Evolutionary conservation across 306 rosid species (phyloP), one percentile per base, ranked within the genome.

Genomic region (Lupinus albus): DNA sequence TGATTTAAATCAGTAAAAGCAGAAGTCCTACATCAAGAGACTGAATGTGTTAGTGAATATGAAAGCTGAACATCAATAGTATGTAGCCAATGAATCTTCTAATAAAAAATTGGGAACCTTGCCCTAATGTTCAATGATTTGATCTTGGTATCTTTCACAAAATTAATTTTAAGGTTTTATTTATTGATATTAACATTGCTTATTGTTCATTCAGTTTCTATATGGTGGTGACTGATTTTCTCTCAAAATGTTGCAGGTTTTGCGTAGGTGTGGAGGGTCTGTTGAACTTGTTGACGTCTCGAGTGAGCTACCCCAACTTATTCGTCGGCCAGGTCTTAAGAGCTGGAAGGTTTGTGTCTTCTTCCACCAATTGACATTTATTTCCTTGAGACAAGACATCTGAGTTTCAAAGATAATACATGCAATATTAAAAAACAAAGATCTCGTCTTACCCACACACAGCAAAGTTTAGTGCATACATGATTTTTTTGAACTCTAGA

Each of bases 201-300:
- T 21, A 11, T 33, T 30, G 13, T 11, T 8, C 36, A 20, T 17
- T 38, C 8, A 1, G 7, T 5, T 71, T 38, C 4, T 25, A 8
- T 36, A 20, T 28, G n/a, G 11, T 47, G 15, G 17, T 39, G 7
- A 25, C 48, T 21, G 5, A 9, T 48, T 73, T 62, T 60, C 3
- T 25, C 39, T 45, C 32, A 5, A 50, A 6, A 12, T 52, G 44
- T 67, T 79, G 71, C 87, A 93, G 99, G 79, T 94, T 80, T 80
- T 94, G 87, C 84, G 89, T 64, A 86, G 76, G 64, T 85, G 87
- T 76, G 89, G 83, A 14, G 95, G 86, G 58, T 86, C 96, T 72
- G 87, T 91, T 73, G 80, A 90, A 78, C 92, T 94, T 39, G 25
- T 90, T 72, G 96, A 94, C 36, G 97, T 94, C 78, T 94, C 97